Conservation (phyloP, 192 early-diverging fungal species). For the Podila epigama region DNA sequence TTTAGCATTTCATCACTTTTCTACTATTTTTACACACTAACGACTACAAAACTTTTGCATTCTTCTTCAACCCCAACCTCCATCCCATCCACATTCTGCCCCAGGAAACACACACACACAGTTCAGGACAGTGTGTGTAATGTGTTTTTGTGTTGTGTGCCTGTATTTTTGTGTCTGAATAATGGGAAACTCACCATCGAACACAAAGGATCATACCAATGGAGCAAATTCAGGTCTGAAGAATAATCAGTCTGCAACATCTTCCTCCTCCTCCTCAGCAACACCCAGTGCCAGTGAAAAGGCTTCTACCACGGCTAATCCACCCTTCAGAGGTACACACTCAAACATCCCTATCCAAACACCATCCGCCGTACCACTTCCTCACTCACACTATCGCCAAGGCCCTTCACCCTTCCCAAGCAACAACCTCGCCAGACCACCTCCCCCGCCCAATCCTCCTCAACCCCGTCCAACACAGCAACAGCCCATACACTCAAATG, state of each 20-base stretch:
- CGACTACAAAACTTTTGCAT: not conserved
- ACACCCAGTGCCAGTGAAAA: not conserved
- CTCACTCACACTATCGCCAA: not conserved
- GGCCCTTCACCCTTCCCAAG: not conserved
- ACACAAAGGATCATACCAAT: constrained; percentile 1
- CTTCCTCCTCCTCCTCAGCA: constrained; percentile 1
- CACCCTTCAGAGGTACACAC: constrained; percentile 3
- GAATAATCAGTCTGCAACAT: not conserved
- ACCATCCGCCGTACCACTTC: not conserved
- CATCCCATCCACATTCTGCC: not conserved
- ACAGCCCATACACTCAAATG: not conserved
- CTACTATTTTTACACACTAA: not conserved
- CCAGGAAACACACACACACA: not conserved
- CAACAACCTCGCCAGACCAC: constrained; percentile 16
- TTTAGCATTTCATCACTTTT: too few species aligned
- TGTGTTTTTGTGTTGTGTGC: too few species aligned
- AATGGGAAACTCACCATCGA: constrained; percentile 42
- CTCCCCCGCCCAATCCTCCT: not conserved
- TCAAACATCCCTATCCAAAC: constrained; percentile 34
- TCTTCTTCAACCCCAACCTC: not conserved
- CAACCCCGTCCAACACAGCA: constrained; percentile 10
- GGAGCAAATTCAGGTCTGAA: not conserved
- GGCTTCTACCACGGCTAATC: not conserved
- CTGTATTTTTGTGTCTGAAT: too few species aligned
- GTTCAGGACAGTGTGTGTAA: too few species aligned